Evolutionary conservation across 306 rosid species (phyloP), one percentile per base, ranked within the genome.

Genomic region (Vigna reflexopilosa): DNA sequence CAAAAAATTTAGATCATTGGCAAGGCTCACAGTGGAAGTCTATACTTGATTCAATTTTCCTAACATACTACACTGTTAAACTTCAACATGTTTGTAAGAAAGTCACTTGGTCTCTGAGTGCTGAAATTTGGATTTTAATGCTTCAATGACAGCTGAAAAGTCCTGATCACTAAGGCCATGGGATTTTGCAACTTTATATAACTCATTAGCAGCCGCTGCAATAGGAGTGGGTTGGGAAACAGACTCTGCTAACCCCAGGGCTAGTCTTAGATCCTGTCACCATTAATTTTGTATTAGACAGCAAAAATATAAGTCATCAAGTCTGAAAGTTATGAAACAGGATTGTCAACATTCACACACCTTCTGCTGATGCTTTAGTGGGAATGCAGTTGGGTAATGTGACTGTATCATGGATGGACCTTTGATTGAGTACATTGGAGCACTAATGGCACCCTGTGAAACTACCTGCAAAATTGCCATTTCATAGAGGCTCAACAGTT

Each of bases 291-390:
- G n/a, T 13, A 57, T 59, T 44, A 51, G 56, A 26, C 19, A 54
- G 50, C 54, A 63, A 32, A 64, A 32, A 14, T 24, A 50, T 10
- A 11, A 42, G 2, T 45, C 49, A 32, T 65, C 26, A 49, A 20
- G 36, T 56, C 24, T 42, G 13, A 62, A 72, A 15, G 48, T 40
- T 77, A 68, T 42, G 28, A 80, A 72, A 56, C 50, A 38, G 14
- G 76, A 48, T 58, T 72, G 16, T 38, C 2, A 57, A 42, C 58
- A 56, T 72, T 45, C 24, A 78, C 88, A 59, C 49, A 91, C 98
- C 97, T 95, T 95, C 86, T 95, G 98, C 81, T 92, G 98, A 83
- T 95, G 98, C 88, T 95, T 95, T 61, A 95, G 78, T 67, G 98
- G 98, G 72, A 95, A 95, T 12, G 98, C 97, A 3, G 98, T 88